phyloP scores from a whole-genome alignment of 768 basidiomycete species.

The Russula sp. region DNA sequence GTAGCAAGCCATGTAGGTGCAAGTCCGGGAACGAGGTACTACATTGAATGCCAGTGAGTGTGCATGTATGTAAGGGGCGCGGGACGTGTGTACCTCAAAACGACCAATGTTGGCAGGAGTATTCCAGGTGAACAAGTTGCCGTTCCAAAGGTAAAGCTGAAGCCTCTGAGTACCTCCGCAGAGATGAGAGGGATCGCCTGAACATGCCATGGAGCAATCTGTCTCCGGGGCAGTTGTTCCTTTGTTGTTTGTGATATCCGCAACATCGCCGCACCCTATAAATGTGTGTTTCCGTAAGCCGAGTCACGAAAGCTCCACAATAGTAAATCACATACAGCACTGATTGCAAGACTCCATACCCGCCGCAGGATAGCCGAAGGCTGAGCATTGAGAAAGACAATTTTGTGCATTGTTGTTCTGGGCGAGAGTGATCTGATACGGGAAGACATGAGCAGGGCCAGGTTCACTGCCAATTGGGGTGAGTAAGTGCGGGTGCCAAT shows the following conservation, averaged over 20 bases:
- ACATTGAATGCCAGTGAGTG: neutral
- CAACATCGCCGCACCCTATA: conserved; percentile 64
- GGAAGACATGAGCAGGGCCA: conserved; percentile 43
- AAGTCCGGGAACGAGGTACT: conserved; percentile 51
- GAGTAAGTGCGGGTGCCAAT: conserved; percentile 28
- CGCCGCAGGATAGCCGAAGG: conserved; percentile 65
- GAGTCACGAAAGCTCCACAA: neutral
- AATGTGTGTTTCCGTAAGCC: conserved; percentile 1
- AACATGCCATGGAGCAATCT: conserved; percentile 48
- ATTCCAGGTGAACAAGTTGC: conserved; percentile 52
- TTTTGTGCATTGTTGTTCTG: conserved; percentile 57
- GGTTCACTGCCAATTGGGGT: conserved; percentile 45
- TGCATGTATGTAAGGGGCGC: neutral
- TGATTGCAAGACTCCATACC: conserved; percentile 66
- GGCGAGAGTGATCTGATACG: conserved; percentile 51
- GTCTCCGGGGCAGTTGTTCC: conserved; percentile 32
- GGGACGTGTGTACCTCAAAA: conserved; percentile 54
- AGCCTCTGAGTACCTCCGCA: conserved; percentile 58
- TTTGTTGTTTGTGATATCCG: conserved; percentile 41
- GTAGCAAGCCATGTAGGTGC: conserved; percentile 71
- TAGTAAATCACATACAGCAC: conserved; percentile 51
- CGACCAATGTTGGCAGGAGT: conserved; percentile 57
- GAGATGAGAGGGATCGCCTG: conserved; percentile 58
- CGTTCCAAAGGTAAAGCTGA: conserved; percentile 33
- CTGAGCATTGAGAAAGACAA: conserved; percentile 63